Evolutionary conservation across 1,284 basidiomycete genomes (phyloP).

Genomic region (Tylopilus sp.): DNA sequence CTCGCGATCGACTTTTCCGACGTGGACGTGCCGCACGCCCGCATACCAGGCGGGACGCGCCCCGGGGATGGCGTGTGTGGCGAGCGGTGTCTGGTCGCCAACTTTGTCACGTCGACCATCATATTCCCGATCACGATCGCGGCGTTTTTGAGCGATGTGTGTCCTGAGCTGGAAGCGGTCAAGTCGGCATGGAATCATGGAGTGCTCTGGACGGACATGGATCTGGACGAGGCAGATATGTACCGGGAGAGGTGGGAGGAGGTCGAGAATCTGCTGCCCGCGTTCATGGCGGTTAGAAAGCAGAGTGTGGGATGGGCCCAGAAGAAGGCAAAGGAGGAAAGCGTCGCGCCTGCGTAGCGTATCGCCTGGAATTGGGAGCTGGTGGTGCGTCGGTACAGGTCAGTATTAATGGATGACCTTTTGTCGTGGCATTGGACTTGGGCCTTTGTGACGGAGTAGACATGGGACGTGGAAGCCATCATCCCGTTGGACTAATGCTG

Average conservation of each 20-base stretch:
- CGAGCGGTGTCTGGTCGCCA: conserved; percentile 5
- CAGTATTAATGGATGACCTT: neutral
- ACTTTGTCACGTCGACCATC: conserved; percentile 23
- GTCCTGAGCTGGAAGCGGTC: conserved; percentile 15
- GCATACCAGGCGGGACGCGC: neutral
- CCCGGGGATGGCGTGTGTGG: conserved; percentile 13
- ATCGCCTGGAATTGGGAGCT: neutral
- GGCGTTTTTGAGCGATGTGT: conserved; percentile 29
- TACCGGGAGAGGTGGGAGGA: conserved; percentile 24
- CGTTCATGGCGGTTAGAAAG: conserved; percentile 18
- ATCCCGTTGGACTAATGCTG: neutral
- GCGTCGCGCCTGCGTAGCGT: neutral
- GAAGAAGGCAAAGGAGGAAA: neutral
- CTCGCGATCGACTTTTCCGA: conserved; percentile 19
- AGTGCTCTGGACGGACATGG: neutral
- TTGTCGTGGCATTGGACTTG: neutral
- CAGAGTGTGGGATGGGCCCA: conserved; percentile 14
- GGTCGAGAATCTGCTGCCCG: conserved; percentile 22
- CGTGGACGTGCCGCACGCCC: conserved; percentile 9
- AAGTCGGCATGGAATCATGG: conserved; percentile 11
- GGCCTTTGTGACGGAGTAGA: neutral
- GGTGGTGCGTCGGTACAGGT: neutral
- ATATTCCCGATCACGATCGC: conserved; percentile 17
- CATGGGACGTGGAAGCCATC: neutral
- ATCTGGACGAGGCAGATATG: conserved; percentile 2